phyloP scores from a whole-genome alignment of 768 basidiomycete genomes.

The Tricholoma matsutake region DNA sequence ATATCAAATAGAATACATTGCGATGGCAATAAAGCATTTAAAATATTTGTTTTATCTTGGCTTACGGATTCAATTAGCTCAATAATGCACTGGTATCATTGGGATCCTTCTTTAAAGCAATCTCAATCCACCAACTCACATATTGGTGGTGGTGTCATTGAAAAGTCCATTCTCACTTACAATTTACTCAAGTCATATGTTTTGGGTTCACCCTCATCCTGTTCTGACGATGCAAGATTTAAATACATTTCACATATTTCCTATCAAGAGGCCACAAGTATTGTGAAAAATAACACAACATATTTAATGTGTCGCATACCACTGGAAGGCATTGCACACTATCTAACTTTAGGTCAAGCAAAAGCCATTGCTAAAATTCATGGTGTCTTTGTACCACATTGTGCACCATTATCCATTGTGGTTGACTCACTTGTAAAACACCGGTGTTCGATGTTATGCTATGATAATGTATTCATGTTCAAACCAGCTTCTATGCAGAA shows the following conservation, averaged over 20 bases:
- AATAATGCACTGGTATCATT: too few species aligned
- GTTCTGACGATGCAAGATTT: not conserved
- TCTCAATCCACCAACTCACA: not conserved
- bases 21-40: not conserved
- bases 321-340: too few species aligned
- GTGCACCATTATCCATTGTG: too few species aligned
- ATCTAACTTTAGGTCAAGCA: too few species aligned
- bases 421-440: too few species aligned
- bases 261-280: too few species aligned
- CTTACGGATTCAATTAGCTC: not conserved
- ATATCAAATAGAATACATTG: not conserved
- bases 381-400: too few species aligned
- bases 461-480: conserved; percentile 1
- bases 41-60: not conserved
- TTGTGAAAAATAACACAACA: too few species aligned
- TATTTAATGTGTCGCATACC: too few species aligned
- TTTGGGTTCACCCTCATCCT: not conserved
- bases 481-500: not conserved
- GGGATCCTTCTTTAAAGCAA: too few species aligned
- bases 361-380: too few species aligned
- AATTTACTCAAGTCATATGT: conserved; percentile 3
- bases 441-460: not conserved
- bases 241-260: too few species aligned
- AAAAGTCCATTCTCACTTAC: not conserved
- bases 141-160: conserved; percentile 1